Base-by-base conservation (phyloP, 371 early-diverging fungal genomes). In the Vittaforma corneae region DNA sequence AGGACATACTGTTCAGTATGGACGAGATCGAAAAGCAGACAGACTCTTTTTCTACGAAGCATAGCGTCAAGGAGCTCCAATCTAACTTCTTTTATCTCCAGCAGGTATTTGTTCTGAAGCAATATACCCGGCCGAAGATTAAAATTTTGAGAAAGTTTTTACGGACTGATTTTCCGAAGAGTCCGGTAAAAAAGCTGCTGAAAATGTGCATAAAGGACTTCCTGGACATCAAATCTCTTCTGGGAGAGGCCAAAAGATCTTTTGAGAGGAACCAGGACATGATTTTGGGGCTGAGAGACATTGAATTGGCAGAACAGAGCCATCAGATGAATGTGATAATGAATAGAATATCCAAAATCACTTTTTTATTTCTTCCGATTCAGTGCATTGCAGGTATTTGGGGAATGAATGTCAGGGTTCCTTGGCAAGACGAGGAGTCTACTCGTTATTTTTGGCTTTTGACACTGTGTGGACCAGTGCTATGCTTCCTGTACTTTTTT, bases 331-430 rank as follows among this genome's bases (percentile, higher is more conserved):
- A 71, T 55, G 66, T 62, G 32, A 47, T 62, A 16, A 74, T 77
- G 77, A 59, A 73, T 26, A 40, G 70, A 37, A 68, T 78, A 57
- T 68, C 71, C 33, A 14, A 63, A 16, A 58, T 70, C 6, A 57
- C 78, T 2, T 65, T 78, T 52, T 62, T 75, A 18, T 70, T 75
- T 57, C 62, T 75, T 14, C 78, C 78, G 0, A 63, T 62, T 55
- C 78, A 78, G 52, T 34, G 71, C 24, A 52, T 78, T 18, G 69
- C 75, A 6, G 75, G 78, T 1, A 20, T 78, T 14, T 78, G 72
- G 72, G 78, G 78, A 35, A 78, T 78, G 78, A 78, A 78, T 65
- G 71, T 75, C 1, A 42, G 9, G 28, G 73, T 78, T 22, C 78
- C 78, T 32, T 59, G 30, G 11, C 50, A 68, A 46, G 30, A 58